Conservation (phyloP, 2,329 filamentous ascomycete genomes). For the Polytolypa hystricis region DNA sequence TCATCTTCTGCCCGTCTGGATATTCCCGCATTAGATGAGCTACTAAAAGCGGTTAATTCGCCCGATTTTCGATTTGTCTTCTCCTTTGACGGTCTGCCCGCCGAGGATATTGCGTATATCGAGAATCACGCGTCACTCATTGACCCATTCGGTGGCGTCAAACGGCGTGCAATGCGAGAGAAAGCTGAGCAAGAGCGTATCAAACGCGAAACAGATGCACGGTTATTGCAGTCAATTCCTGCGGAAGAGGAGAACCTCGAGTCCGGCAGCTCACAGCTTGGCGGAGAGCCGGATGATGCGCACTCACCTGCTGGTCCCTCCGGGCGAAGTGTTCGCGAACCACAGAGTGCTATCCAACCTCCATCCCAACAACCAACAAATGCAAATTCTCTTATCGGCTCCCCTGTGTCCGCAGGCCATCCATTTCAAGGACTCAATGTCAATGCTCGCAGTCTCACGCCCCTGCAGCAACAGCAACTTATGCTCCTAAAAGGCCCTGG, state of each 20-base stretch:
- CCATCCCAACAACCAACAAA: slow-evolving; percentile 58
- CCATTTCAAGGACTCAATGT: slow-evolving; percentile 47
- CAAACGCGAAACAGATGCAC: slow-evolving; percentile 44
- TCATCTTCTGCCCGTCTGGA: slow-evolving; percentile 16
- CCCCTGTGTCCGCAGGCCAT: slow-evolving; percentile 28
- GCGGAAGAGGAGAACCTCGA: slow-evolving; percentile 65
- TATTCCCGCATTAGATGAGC: slow-evolving; percentile 25
- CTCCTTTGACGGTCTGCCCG: slow-evolving; percentile 33
- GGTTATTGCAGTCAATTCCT: slow-evolving; percentile 39
- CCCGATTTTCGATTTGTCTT: slow-evolving; percentile 45
- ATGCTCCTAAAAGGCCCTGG: slow-evolving; percentile 50
- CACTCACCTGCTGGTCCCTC: slow-evolving; percentile 35
- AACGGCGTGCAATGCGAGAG: slow-evolving; percentile 65
- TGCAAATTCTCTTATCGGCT: slow-evolving; percentile 31
- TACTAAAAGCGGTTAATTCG: slow-evolving; percentile 38
- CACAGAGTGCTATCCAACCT: slow-evolving; percentile 58
- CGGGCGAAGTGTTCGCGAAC: slow-evolving; percentile 43
- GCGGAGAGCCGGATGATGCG: slow-evolving; percentile 81
- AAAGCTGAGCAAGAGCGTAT: slow-evolving; percentile 52
- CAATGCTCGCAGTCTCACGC: slow-evolving; percentile 63
- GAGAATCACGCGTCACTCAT: slow-evolving; percentile 64
- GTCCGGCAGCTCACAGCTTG: slow-evolving; percentile 76
- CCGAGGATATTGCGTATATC: slow-evolving; percentile 42
- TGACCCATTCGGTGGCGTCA: slow-evolving; percentile 69
- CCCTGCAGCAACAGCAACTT: slow-evolving; percentile 65